These are phyloP conservation scores for Daldinia concentrica DNA, from an alignment of 495 filamentous ascomycete genomes.

Conservation along the genomic window DNA sequence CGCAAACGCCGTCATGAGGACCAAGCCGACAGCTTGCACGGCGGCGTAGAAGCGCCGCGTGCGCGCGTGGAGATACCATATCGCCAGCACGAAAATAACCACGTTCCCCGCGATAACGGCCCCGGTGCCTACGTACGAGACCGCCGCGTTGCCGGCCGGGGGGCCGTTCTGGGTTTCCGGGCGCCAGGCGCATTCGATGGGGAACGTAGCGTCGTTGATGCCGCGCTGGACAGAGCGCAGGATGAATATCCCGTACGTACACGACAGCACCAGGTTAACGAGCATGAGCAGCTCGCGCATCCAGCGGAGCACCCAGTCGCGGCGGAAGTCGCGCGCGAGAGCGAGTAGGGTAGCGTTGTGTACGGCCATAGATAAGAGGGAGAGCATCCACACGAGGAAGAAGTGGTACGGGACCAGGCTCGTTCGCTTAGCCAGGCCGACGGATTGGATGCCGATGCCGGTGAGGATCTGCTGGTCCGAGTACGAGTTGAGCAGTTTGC, in stretches of 20 bases:
- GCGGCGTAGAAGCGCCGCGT: conserved; percentile 55
- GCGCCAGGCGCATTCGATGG: conserved; percentile 64
- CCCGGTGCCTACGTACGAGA: conserved; percentile 62
- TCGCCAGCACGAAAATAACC: conserved; percentile 60
- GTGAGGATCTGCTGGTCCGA: conserved; percentile 70
- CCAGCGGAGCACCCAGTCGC: conserved; percentile 70
- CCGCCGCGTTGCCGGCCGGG: conserved; percentile 40
- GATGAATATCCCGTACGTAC: conserved; percentile 60
- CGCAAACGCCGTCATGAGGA: conserved; percentile 59
- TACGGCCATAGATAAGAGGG: conserved; percentile 64
- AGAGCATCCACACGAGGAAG: conserved; percentile 70
- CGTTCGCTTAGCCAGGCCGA: conserved; percentile 60
- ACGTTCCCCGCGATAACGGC: conserved; percentile 60
- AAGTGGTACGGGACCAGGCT: conserved; percentile 68
- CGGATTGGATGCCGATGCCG: conserved; percentile 65
- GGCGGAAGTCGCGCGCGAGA: conserved; percentile 66
- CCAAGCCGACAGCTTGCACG: conserved; percentile 57
- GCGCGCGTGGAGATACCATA: conserved; percentile 65
- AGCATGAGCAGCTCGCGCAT: conserved; percentile 68
- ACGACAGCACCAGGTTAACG: conserved; percentile 62
- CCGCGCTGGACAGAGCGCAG: conserved; percentile 56
- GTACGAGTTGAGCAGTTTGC: conserved; percentile 66
- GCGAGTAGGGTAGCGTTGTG: conserved; percentile 65
- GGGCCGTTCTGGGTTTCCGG: conserved; percentile 16
- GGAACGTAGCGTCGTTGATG: conserved; percentile 57